Percentiles rank a stretch among this genome's conserved stretches.
Evolutionary conservation across 148 eudicot species (phyloP).

Genomic region (Spergularia marina): DNA sequence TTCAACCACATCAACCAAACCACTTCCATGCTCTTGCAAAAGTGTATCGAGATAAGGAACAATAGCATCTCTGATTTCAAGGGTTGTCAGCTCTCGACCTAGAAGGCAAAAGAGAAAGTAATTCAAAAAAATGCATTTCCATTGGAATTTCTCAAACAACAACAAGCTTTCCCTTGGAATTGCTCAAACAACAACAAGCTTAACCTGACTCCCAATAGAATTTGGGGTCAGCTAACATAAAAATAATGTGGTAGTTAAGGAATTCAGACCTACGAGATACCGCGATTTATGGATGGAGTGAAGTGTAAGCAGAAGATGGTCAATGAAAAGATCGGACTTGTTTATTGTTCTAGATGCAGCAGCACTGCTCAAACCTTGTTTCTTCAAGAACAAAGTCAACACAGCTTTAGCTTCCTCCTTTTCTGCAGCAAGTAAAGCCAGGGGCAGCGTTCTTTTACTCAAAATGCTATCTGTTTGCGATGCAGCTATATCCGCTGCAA

Average conservation of each 20-base stretch:
- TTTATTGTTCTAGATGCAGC: conserved; percentile 65
- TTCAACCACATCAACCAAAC: conserved; percentile 58
- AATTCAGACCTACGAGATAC: conserved; percentile 78
- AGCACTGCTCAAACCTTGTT: conserved; percentile 65
- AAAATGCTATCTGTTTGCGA: conserved; percentile 42
- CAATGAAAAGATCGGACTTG: conserved; percentile 71
- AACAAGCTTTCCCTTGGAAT: not conserved
- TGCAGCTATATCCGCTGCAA: conserved; percentile 32
- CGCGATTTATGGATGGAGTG: conserved; percentile 73
- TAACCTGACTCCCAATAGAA: not conserved
- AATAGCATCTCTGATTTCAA: conserved; percentile 82
- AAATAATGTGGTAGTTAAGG: not conserved
- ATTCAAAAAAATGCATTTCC: not conserved
- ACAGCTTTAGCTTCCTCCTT: conserved; percentile 95
- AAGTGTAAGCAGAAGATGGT: conserved; percentile 77
- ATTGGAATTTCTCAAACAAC: not conserved
- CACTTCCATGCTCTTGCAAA: conserved; percentile 50
- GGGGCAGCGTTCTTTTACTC: conserved; percentile 46
- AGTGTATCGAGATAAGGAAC: conserved; percentile 69
- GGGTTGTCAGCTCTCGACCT: conserved; percentile 88
- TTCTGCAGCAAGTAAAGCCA: conserved; percentile 65
- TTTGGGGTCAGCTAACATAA: conserved; percentile 1
- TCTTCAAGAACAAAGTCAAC: conserved; percentile 64
- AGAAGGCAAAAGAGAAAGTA: conserved; percentile 21
- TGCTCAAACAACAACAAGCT: not conserved